phyloP scores from a whole-genome alignment of 2,329 filamentous ascomycete species.

The Dactylellina parvicollis region DNA sequence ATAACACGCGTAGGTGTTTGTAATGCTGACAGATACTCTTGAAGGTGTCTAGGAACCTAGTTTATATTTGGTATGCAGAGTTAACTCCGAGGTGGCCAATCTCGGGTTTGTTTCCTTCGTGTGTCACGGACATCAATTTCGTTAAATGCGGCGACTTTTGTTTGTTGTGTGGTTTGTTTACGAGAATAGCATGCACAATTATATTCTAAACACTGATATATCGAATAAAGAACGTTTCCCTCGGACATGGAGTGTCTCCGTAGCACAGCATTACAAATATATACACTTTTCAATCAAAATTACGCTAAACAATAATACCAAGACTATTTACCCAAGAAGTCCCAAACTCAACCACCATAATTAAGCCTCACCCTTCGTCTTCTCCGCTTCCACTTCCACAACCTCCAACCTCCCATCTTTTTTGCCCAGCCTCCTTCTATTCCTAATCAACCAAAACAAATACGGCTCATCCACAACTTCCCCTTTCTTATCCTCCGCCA shows the following conservation, averaged over 20 bases:
- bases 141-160: too few relatives aligned
- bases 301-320: too few relatives aligned
- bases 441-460: constrained; percentile 46
- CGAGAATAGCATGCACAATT: constrained; percentile 1
- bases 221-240: background rate
- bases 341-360: background rate
- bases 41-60: too few relatives aligned
- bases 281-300: background rate
- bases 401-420: background rate
- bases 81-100: too few relatives aligned
- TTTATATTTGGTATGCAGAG: too few relatives aligned
- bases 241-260: background rate
- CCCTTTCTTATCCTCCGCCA: constrained; percentile 19
- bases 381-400: background rate
- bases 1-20: too few relatives aligned
- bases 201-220: background rate
- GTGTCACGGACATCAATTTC: too few relatives aligned
- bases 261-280: background rate
- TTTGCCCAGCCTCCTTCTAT: constrained; percentile 34
- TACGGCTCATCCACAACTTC: constrained; percentile 50
- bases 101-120: too few relatives aligned
- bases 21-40: too few relatives aligned
- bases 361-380: background rate
- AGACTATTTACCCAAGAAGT: background rate
- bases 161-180: constrained; percentile 7